These are phyloP conservation scores for Pseudocercospora cruenta DNA, from an alignment of 2,329 filamentous ascomycete genomes.

Conservation along the genomic window DNA sequence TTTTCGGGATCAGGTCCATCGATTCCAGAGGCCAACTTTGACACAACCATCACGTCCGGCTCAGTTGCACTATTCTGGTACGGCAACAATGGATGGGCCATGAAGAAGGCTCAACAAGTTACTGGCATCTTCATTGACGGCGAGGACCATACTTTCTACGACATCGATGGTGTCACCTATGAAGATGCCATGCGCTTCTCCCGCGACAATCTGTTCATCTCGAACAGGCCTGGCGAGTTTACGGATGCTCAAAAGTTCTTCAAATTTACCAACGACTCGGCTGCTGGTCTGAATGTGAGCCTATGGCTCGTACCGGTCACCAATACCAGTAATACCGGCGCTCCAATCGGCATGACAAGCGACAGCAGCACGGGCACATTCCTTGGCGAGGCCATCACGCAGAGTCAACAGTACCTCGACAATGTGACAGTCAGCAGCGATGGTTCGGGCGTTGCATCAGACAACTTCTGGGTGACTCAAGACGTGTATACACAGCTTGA, in stretches of 20 bases:
- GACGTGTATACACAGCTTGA: not conserved
- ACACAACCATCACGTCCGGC: not conserved
- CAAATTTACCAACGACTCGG: not conserved
- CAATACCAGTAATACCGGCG: not conserved
- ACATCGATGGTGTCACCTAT: not conserved
- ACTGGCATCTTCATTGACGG: not conserved
- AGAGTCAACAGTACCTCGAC: not conserved
- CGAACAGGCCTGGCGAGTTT: not conserved
- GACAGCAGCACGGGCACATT: not conserved
- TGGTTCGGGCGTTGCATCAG: not conserved
- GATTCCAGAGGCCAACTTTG: not conserved
- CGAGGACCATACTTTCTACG: not conserved
- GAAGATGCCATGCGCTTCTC: constrained; percentile 1
- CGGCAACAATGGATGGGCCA: not conserved
- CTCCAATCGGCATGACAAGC: not conserved
- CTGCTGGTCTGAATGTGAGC: not conserved
- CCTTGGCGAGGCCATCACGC: not conserved
- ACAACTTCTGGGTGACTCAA: not conserved
- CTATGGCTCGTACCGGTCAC: not conserved
- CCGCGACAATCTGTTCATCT: not conserved
- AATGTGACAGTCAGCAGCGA: not conserved
- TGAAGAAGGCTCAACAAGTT: not conserved
- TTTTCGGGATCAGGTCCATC: not conserved
- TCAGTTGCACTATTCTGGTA: not conserved
- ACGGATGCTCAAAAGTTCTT: not conserved